A percentile compares a stretch with the other conserved stretches of the same genome.
phyloP scores from a whole-genome alignment of 2,329 filamentous ascomycete species.

The Acephala macrosclerotiorum region DNA sequence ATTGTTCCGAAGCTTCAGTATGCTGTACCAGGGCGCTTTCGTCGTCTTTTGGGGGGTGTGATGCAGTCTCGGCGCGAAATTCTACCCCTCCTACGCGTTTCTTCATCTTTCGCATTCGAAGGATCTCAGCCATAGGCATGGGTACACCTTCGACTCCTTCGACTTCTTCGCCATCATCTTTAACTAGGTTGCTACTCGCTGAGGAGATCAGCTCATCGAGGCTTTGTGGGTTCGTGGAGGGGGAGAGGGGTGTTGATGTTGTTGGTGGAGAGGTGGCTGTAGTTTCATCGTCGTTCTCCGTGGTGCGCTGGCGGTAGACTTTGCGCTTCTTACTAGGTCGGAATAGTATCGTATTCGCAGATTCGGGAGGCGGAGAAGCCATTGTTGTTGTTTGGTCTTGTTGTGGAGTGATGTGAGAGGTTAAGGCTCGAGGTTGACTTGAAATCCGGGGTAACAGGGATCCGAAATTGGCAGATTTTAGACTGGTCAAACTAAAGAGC shows the following conservation, averaged over 20 bases:
- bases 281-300: slow-evolving; percentile 40
- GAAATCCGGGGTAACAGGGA: slow-evolving; percentile 8
- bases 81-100: slow-evolving; percentile 61
- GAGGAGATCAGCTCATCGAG: slow-evolving; percentile 42
- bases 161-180: slow-evolving; percentile 28
- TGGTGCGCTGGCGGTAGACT: slow-evolving; percentile 59
- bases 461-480: not conserved
- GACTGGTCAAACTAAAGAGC: not conserved
- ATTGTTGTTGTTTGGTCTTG: slow-evolving; percentile 1
- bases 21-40: slow-evolving; percentile 24
- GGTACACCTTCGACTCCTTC: slow-evolving; percentile 48
- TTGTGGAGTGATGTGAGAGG: not conserved
- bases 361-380: slow-evolving; percentile 11
- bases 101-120: slow-evolving; percentile 59
- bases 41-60: slow-evolving; percentile 37
- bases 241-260: slow-evolving; percentile 18
- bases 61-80: slow-evolving; percentile 50
- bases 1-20: slow-evolving; percentile 17
- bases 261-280: slow-evolving; percentile 18
- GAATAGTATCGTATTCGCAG: slow-evolving; percentile 48
- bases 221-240: slow-evolving; percentile 32
- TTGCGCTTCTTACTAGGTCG: slow-evolving; percentile 67
- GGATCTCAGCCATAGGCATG: slow-evolving; percentile 56
- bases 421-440: not conserved
- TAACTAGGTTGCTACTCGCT: slow-evolving; percentile 5